Percentiles rank a stretch among this genome's conserved stretches.
Evolutionary conservation across 2,329 filamentous ascomycete species (phyloP).

Genomic region (Beauveria brongniartii): DNA sequence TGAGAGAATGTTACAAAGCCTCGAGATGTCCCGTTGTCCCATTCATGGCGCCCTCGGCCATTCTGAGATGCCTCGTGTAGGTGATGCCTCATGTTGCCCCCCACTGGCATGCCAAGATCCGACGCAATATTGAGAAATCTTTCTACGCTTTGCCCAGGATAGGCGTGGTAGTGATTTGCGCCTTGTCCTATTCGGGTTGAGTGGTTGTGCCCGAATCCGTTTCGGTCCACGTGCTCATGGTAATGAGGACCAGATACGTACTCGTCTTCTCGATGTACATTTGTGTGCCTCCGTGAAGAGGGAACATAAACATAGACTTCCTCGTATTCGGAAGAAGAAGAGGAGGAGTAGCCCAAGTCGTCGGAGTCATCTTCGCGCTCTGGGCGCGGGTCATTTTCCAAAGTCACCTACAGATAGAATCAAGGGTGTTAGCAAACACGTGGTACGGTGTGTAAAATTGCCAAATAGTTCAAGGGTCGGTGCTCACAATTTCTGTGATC

Average conservation of each 20-base stretch:
- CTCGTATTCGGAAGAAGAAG: too few relatives aligned
- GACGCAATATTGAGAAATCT: slow-evolving; percentile 39
- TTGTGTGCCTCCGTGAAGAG: not conserved
- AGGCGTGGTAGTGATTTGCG: slow-evolving; percentile 23
- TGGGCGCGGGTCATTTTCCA: slow-evolving; percentile 55
- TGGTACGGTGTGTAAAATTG: too few relatives aligned
- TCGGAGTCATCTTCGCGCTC: slow-evolving; percentile 13
- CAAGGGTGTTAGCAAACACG: not conserved
- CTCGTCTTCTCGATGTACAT: slow-evolving; percentile 20
- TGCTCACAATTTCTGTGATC: slow-evolving; percentile 74
- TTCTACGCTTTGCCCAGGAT: slow-evolving; percentile 29
- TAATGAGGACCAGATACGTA: slow-evolving; percentile 51
- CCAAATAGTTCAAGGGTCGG: not conserved
- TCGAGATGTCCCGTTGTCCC: slow-evolving; percentile 31
- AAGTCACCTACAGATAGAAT: slow-evolving; percentile 34
- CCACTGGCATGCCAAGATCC: slow-evolving; percentile 21
- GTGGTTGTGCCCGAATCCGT: slow-evolving; percentile 33
- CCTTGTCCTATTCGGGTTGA: slow-evolving; percentile 23
- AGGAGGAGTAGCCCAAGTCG: not conserved
- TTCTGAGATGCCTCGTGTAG: not conserved
- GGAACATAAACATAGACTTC: too few relatives aligned
- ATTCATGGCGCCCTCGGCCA: slow-evolving; percentile 22
- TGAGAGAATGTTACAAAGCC: slow-evolving; percentile 42
- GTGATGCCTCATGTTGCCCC: not conserved
- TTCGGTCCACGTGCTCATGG: slow-evolving; percentile 40